Evolutionary conservation across 2,329 filamentous ascomycete genomes (phyloP), one percentile per base, ranked within the genome.

Genomic region (Fusarium hainanense): DNA sequence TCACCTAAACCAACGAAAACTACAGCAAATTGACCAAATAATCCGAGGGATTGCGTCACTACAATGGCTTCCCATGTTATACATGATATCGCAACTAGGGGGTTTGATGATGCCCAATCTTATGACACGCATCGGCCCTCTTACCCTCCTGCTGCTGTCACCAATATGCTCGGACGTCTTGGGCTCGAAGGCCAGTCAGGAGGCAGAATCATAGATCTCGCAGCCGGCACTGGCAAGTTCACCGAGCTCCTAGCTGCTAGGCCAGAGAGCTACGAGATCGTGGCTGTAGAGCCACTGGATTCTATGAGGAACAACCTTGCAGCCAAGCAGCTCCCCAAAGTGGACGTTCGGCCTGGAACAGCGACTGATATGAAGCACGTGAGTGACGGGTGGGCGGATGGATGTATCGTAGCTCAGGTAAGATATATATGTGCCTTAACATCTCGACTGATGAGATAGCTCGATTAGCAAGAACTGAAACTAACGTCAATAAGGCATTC

Each of bases 101-200:
- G 90, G 58, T 93, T 93, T 78, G 81, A 85, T 67, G 84, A 92
- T 68, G 90, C 90, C 20, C 76, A 83, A 4, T 82, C 83, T 23
- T 93, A 94, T 77, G 90, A 93, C 75, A 78, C 84, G 41, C 83
- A 93, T 76, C 87, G 92, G 16, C 92, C 92, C 3, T 87, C 88
- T 1, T 93, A 93, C 77, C 85, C 88, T 2, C 70, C 82, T 2
- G 83, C 84, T 58, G 87, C 88, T 7, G 86, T 92, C 16, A 80
- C 87, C 21, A 78, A 80, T 37, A 85, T 94, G 20, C 84, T 94
- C 6, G 71, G 76, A 18, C 81, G 84, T 50, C 80, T 91, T n/a
- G 79, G 82, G 8, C 77, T 93, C 11, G 79, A 82, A 28, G 83
- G 81, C 27, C 74, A 82, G 20, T 54, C 78, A 9, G 79, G 81